Percentiles rank a stretch among this genome's conserved stretches.
phyloP scores from a whole-genome alignment of 2,329 filamentous ascomycete genomes.

The Macrophomina pseudophaseolina region DNA sequence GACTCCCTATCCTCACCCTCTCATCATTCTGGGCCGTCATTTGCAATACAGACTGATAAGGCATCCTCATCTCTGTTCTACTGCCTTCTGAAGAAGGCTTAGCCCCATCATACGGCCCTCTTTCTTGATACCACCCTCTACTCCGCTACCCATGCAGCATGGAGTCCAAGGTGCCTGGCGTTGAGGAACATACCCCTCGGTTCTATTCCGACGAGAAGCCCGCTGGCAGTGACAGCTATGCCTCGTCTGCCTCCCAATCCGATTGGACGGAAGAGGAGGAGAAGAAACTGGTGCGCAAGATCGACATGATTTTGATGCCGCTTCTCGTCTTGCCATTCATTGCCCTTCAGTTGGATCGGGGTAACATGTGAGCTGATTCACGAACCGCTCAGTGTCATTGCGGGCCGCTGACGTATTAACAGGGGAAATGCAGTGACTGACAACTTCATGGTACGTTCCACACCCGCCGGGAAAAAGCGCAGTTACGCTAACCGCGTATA shows the following conservation, averaged over 20 bases:
- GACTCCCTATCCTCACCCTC: background rate
- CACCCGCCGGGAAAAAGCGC: no score
- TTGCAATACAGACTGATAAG: background rate
- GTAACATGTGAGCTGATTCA: slow-evolving; percentile 32
- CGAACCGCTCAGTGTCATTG: no score
- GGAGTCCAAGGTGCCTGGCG: slow-evolving; percentile 9
- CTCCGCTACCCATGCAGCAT: background rate
- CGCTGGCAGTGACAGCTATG: slow-evolving; percentile 3
- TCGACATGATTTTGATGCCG: slow-evolving; percentile 41
- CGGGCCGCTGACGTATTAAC: background rate
- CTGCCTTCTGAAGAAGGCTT: no score
- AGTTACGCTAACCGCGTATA: background rate
- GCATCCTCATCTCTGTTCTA: no score
- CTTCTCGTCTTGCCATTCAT: slow-evolving; percentile 41
- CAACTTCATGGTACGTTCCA: slow-evolving; percentile 32
- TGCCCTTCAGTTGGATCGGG: slow-evolving; percentile 39
- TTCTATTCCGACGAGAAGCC: slow-evolving; percentile 9
- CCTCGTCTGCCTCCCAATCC: background rate
- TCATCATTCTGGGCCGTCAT: slow-evolving; percentile 1
- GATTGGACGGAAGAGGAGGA: slow-evolving; percentile 37
- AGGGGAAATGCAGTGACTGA: slow-evolving; percentile 36
- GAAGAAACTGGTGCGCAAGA: slow-evolving; percentile 36
- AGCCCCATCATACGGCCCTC: no score
- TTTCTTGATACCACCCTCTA: no score
- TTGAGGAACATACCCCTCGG: background rate